Evolutionary conservation across 805 yeast species (phyloP).

Genomic region (Candida ponderosae): DNA sequence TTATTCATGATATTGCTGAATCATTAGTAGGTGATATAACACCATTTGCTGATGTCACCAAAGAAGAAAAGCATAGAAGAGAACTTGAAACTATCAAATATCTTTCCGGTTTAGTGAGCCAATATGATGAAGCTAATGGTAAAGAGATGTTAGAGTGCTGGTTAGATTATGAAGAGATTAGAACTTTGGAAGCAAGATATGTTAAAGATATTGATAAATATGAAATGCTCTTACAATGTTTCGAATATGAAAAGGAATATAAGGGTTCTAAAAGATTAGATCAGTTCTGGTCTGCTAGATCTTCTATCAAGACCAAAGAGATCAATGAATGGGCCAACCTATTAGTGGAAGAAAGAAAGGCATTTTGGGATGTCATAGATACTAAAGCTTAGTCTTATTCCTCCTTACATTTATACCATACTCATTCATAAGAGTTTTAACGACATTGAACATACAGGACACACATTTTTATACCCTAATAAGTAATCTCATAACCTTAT

Average conservation of each 20-base stretch:
- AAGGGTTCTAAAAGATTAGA: constrained; percentile 50
- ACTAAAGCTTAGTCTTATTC: neutral
- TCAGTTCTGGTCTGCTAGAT: constrained; percentile 61
- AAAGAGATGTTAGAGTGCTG: constrained; percentile 62
- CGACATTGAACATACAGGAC: no score
- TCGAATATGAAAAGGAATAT: constrained; percentile 71
- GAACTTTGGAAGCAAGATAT: constrained; percentile 74
- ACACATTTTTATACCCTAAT: no score
- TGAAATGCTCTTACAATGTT: constrained; percentile 76
- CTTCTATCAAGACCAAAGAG: constrained; percentile 61
- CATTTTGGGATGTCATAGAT: constrained; percentile 26
- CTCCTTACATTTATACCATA: neutral
- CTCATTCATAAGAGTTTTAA: neutral
- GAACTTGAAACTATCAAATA: constrained; percentile 69
- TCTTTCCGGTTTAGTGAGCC: constrained; percentile 48
- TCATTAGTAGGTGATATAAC: constrained; percentile 91
- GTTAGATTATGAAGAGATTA: constrained; percentile 84
- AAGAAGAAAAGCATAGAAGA: constrained; percentile 76
- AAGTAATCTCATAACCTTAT: no score
- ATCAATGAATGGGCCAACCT: constrained; percentile 63
- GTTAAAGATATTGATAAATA: constrained; percentile 93
- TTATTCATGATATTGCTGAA: constrained; percentile 94
- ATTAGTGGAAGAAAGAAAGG: constrained; percentile 37
- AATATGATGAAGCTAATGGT: constrained; percentile 59
- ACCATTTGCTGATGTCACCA: constrained; percentile 66